Evolutionary conservation across 192 early-diverging fungal species (phyloP).

Genomic region (Coemansia umbellata): DNA sequence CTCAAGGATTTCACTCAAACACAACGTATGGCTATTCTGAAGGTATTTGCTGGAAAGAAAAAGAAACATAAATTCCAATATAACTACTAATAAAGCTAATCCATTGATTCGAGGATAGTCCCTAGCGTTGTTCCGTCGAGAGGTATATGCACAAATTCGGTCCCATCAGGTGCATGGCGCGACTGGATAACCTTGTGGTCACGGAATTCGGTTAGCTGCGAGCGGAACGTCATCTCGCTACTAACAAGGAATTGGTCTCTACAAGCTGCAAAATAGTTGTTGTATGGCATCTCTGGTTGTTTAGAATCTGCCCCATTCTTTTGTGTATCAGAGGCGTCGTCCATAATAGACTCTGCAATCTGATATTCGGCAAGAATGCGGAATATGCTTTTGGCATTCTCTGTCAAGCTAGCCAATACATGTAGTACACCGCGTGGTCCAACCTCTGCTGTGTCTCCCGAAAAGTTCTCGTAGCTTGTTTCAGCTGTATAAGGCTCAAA

Average conservation of each 20-base stretch:
- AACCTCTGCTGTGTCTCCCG: constrained; percentile 54
- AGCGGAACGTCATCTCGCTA: constrained; percentile 78
- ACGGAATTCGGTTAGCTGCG: constrained; percentile 89
- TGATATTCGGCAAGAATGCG: constrained; percentile 80
- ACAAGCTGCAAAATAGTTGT: constrained; percentile 65
- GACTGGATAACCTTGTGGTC: constrained; percentile 86
- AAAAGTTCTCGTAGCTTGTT: constrained; percentile 77
- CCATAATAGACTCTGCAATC: constrained; percentile 51
- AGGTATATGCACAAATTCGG: constrained; percentile 54
- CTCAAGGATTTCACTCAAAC: not conserved
- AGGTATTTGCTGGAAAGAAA: not conserved
- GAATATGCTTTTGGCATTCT: constrained; percentile 84
- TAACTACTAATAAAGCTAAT: constrained; percentile 6
- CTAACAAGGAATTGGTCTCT: constrained; percentile 80
- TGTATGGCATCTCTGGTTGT: constrained; percentile 57
- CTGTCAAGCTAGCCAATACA: constrained; percentile 78
- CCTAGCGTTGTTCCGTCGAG: constrained; percentile 61
- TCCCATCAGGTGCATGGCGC: constrained; percentile 40
- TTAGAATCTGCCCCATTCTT: constrained; percentile 32
- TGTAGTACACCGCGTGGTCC: constrained; percentile 69
- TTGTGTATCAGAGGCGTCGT: constrained; percentile 15
- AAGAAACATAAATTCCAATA: not conserved
- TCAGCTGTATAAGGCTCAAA: constrained; percentile 78
- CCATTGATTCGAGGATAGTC: constrained; percentile 66
- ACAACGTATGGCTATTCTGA: not conserved